Conservation (phyloP, 2,329 filamentous ascomycete species). For the Rhinocladiella similis region DNA sequence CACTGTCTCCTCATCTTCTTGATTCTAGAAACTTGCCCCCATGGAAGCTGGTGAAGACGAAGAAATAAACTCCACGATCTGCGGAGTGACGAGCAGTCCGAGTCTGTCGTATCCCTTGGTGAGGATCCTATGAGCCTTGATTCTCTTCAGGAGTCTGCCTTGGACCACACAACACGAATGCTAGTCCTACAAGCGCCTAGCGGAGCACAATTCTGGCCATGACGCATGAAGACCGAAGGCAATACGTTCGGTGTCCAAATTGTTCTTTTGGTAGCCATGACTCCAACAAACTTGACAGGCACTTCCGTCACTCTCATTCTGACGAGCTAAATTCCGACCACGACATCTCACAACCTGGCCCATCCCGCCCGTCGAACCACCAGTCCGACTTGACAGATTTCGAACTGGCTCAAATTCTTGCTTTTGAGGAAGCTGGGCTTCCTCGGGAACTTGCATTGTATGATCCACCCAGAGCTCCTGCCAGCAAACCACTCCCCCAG, state of each 20-base stretch:
- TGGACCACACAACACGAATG: too few species aligned
- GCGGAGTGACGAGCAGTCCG: too few species aligned
- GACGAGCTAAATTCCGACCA: constrained; percentile 1
- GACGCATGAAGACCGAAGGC: constrained; percentile 6
- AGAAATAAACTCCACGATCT: too few species aligned
- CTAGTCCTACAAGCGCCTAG: too few species aligned
- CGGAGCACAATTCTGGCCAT: background rate
- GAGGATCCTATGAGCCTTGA: too few species aligned
- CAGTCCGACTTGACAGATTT: constrained; percentile 14
- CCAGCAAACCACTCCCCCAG: background rate
- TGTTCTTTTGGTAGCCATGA: constrained; percentile 17
- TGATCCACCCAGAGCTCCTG: constrained; percentile 19
- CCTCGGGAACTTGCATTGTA: constrained; percentile 23
- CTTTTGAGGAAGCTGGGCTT: constrained; percentile 27
- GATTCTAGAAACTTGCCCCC: too few species aligned
- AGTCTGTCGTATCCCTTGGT: too few species aligned
- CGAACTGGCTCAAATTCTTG: constrained; percentile 25
- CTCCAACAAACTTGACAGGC: constrained; percentile 16
- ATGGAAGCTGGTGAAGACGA: too few species aligned
- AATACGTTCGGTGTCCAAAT: constrained; percentile 19
- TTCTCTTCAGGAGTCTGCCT: too few species aligned
- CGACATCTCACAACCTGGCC: background rate
- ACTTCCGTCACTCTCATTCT: constrained; percentile 16
- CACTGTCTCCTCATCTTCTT: too few species aligned
- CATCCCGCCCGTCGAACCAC: background rate